Base-by-base conservation (phyloP, 768 basidiomycete species). In the Phanerochaete carnosa region DNA sequence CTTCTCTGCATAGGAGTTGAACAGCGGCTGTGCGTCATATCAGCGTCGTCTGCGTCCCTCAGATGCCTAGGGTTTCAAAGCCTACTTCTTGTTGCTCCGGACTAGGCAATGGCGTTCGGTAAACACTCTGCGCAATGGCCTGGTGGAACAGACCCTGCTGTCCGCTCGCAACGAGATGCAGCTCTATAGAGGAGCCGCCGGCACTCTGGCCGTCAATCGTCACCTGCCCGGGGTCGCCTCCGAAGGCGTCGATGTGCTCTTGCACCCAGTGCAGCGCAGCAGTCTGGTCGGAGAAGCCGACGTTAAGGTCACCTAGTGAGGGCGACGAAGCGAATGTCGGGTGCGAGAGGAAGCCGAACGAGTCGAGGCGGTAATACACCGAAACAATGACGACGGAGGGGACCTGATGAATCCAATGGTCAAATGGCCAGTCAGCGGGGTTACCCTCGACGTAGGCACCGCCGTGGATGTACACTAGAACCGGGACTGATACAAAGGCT, bases 91-190 rank as follows among this genome's bases (percentile, higher is more conserved):
- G 81, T 66, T 86, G 75, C 57, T 82, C 79, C 0, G 82, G 80
- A 1, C 74, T 72, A 0, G 85, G 78, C 49, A 87, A 55, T 4
- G 83, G 81, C 0, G 78, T 73, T 19, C 86, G 73, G 64, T 75
- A 85, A 23, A 86, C 79, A 65, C 85, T 87, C 69, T 89, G 87
- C 1, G 79, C 83, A 63, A 88, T 87, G 9, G 82, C 87, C 13
- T 74, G 75, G 12, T 74, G 72, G 69, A 88, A 88, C 9, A 85
- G 66, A 19, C 68, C 59, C 51, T 75, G 68, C 22, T 69, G 70
- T 26, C 68, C 66, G 50, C 78, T 73, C 1, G 82, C 81, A 3
- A 84, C 74, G 45, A 87, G 74, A 63, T 86, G 84, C n/a, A 88
- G 72, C 66, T 83, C 82, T 3, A 86, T 79, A 0, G 81, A 83